Evolutionary conservation across 2,329 filamentous ascomycete species (phyloP), one percentile per base, ranked within the genome.

Genomic region (Paramyrothecium roridum): DNA sequence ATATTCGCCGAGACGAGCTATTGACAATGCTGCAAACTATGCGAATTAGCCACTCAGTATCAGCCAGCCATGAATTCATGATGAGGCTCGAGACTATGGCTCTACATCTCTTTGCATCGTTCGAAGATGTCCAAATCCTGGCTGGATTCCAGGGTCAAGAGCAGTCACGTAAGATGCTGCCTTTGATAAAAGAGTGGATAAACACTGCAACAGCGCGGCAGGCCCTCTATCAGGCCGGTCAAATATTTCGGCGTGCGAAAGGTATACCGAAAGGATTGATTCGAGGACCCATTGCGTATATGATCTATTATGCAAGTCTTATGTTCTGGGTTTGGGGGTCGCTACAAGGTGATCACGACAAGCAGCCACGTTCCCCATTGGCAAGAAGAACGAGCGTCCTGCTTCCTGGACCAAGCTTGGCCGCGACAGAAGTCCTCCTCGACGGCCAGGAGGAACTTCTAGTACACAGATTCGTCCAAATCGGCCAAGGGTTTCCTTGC

Each of bases 41-140:
- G 54, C 68, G 50, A 52, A 59, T 58, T 8, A 56, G 54, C 8
- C 10, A 58, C 2, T 37, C 43, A 6, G 37, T 43, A 13, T 43
- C 30, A 0, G 19, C 54, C 4, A 52, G 58, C 2, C 51, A 52
- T 0, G 67, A 73, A 40, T 64, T 70, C 1, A 59, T 61, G 2
- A 63, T 77, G 33, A 55, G 70, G 0, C 63, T 70, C 1, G 70
- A 76, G 46, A 61, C 69, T 2, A 63, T 67, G 3, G 63, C 68
- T 0, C 63, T 76, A 37, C 69, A 74, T 8, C 62, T 77, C 1
- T 64, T 76, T 33, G 70, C 73, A 54, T 74, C 75, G 0, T 67
- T 78, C 1, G 75, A 76, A 26, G 70, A 74, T 6, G 64, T 77
- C 0, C 74, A 77, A 12, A 65, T 73, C 1, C 74, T 76, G 21